Evolutionary conservation across 108 stramenopile species (phyloP).

Genomic region (Pelagomonas calceolata): DNA sequence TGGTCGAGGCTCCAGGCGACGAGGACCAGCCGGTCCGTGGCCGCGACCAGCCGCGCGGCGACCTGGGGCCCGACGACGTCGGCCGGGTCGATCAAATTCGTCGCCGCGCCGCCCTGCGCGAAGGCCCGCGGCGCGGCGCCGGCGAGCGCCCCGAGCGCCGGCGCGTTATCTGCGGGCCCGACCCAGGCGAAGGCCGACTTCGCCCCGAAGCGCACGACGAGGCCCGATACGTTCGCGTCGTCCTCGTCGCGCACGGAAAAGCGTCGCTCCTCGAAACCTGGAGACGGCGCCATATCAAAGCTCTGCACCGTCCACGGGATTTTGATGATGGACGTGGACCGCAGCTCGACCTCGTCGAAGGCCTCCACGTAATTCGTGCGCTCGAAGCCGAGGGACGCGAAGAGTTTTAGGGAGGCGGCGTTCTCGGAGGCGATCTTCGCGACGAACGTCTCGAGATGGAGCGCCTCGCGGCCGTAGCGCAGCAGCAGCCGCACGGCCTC

Average conservation of each 20-base stretch:
- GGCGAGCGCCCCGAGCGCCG: background rate
- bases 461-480: slow-evolving; percentile 23
- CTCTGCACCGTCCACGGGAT: too few relatives aligned
- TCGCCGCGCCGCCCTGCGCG: background rate
- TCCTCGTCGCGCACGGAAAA: background rate
- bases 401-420: slow-evolving; percentile 24
- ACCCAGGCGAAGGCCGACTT: background rate
- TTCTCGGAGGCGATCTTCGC: slow-evolving; percentile 39
- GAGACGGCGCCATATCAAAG: too few relatives aligned
- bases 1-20: background rate
- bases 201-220: background rate
- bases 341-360: slow-evolving; percentile 39
- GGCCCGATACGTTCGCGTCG: background rate
- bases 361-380: slow-evolving; percentile 32
- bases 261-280: background rate
- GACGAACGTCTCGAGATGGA: slow-evolving; percentile 28
- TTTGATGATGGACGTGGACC: background rate
- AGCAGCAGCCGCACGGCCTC: slow-evolving; percentile 40
- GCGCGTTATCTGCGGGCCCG: background rate
- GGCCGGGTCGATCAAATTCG: background rate
- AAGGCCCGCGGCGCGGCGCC: background rate
- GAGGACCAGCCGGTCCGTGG: background rate
- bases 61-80: background rate
- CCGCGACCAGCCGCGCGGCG: background rate
- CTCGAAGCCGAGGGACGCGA: slow-evolving; percentile 26